These are phyloP conservation scores for Westerdykella aurantiaca DNA, from an alignment of 2,329 filamentous ascomycete species.

Conservation along the genomic window DNA sequence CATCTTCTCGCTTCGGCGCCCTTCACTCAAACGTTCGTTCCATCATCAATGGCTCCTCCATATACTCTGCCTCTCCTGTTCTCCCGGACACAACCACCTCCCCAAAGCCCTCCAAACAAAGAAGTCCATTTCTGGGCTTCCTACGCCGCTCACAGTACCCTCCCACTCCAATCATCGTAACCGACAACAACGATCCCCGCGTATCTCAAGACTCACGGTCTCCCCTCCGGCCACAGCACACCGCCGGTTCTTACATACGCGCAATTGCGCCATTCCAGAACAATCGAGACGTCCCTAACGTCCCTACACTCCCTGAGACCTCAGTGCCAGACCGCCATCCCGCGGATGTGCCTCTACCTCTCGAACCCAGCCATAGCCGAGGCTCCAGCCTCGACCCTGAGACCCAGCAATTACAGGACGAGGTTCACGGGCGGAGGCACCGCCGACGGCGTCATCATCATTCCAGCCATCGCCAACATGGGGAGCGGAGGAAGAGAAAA, in stretches of 20 bases:
- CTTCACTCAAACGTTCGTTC: slow-evolving; percentile 21
- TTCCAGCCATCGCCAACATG: too few species aligned
- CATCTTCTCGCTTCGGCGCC: slow-evolving; percentile 13
- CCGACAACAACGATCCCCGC: slow-evolving; percentile 16
- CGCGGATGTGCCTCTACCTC: slow-evolving; percentile 23
- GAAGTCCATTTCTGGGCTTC: slow-evolving; percentile 29
- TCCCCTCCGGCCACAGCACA: slow-evolving; percentile 30
- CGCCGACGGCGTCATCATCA: slow-evolving; percentile 23
- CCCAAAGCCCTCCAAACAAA: slow-evolving; percentile 14
- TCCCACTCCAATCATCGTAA: slow-evolving; percentile 17
- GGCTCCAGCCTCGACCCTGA: slow-evolving; percentile 46
- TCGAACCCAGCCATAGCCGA: not conserved
- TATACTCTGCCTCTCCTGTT: slow-evolving; percentile 33
- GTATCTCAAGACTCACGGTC: slow-evolving; percentile 24
- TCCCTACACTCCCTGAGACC: not conserved
- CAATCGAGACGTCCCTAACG: slow-evolving; percentile 7
- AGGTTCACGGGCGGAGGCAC: slow-evolving; percentile 38
- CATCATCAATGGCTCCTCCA: slow-evolving; percentile 33
- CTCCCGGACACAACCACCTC: slow-evolving; percentile 18
- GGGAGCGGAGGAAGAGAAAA: slow-evolving; percentile 15
- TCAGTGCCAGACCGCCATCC: slow-evolving; percentile 18
- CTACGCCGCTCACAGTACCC: slow-evolving; percentile 23
- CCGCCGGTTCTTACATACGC: slow-evolving; percentile 31
- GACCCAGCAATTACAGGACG: slow-evolving; percentile 44
- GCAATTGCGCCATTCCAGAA: slow-evolving; percentile 22